Evolutionary conservation across 495 filamentous ascomycete species (phyloP).

Genomic region (Aspergillus campestris): DNA sequence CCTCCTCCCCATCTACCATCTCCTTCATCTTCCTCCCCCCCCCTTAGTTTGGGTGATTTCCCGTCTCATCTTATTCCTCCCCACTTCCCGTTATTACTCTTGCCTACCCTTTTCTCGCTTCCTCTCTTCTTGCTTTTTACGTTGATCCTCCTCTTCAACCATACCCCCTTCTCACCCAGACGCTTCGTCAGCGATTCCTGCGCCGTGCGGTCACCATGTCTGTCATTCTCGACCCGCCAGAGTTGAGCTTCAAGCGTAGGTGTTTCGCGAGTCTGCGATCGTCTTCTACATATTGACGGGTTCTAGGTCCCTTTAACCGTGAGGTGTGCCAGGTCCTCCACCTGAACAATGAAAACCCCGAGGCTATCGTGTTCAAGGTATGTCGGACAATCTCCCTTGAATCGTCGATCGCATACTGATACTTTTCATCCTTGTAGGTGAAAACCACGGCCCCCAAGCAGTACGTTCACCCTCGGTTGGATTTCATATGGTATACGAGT

Average conservation of each 20-base stretch:
- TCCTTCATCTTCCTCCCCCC: no score
- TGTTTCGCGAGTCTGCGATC: not conserved
- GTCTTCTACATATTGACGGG: not conserved
- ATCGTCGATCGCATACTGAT: conserved; percentile 14
- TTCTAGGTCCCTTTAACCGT: conserved; percentile 78
- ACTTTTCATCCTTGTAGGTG: conserved; percentile 48
- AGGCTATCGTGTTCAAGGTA: conserved; percentile 94
- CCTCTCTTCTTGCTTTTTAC: no score
- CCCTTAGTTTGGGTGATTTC: no score
- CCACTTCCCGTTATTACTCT: no score
- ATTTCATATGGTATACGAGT: no score
- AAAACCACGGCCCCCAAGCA: conserved; percentile 99
- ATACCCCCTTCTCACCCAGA: conserved; percentile 10
- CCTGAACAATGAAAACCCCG: conserved; percentile 68
- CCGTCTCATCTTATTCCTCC: no score
- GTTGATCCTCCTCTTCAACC: not conserved
- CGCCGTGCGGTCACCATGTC: conserved; percentile 58
- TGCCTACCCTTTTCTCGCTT: no score
- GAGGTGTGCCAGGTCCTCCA: conserved; percentile 80
- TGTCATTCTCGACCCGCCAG: conserved; percentile 80
- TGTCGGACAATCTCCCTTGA: conserved; percentile 10
- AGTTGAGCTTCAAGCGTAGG: conserved; percentile 91
- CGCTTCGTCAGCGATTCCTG: not conserved
- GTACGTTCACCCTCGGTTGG: conserved; percentile 45
- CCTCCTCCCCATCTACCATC: no score